phyloP scores from a whole-genome alignment of 176 grass and related monocot species.

The Luzula sylvatica region DNA sequence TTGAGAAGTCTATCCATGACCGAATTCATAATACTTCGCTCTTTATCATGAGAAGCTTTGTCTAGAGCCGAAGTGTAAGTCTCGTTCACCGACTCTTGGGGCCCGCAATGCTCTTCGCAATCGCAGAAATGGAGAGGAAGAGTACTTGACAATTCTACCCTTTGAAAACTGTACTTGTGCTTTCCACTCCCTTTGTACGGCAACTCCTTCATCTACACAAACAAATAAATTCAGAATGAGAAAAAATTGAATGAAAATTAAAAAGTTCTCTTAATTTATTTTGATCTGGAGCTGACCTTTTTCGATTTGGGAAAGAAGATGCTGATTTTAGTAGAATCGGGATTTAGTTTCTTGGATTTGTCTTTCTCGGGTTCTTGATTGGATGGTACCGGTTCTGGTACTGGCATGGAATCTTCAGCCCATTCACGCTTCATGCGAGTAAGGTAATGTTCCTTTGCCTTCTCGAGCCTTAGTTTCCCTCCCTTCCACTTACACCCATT shows the following conservation, averaged over 20 bases:
- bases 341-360: constrained; percentile 23
- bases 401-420: constrained; percentile 35
- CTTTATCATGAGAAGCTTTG: constrained; percentile 57
- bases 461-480: constrained; percentile 65
- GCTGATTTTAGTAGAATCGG: constrained; percentile 41
- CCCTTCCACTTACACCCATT: constrained; percentile 98
- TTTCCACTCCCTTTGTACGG: constrained; percentile 88
- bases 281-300: constrained; percentile 53
- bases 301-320: constrained; percentile 78
- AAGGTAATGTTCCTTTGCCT: constrained; percentile 91
- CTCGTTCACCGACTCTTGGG: constrained; percentile 45
- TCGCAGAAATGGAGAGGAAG: constrained; percentile 95
- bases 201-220: constrained; percentile 55
- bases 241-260: too few species aligned
- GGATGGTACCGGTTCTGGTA: neutral
- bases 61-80: constrained; percentile 57
- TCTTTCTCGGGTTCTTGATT: constrained; percentile 21
- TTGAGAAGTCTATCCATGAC: constrained; percentile 79
- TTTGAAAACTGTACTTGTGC: constrained; percentile 95
- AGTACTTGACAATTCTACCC: constrained; percentile 52
- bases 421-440: constrained; percentile 61
- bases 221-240: neutral
- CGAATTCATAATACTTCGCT: constrained; percentile 71
- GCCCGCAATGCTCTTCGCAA: constrained; percentile 87
- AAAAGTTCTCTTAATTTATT: too few species aligned